Evolutionary conservation across 2,329 filamentous ascomycete genomes (phyloP), one percentile per base, ranked within the genome.

Genomic region (Cladophialophora immunda): DNA sequence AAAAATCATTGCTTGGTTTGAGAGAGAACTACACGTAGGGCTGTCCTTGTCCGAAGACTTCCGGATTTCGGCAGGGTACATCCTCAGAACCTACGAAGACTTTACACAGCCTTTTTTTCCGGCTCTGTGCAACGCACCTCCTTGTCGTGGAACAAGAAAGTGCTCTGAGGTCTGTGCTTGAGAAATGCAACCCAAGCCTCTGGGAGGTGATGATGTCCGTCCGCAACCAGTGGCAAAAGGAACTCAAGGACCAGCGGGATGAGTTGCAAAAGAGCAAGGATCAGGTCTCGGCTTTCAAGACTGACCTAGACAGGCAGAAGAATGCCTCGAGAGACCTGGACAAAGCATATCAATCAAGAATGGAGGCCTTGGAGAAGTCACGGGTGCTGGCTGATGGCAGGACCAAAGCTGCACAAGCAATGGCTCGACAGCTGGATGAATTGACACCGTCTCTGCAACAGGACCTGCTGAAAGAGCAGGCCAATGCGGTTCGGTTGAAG

Each of bases 1-100:
- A n/a, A 68, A 65, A 47, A 58, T 62, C 4, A 17, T 50, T 13
- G 61, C 56, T 11, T 64, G 65, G 65, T 53, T 58, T 30, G 62
- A 64, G 25, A 53, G 27, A 7, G 61, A 68, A 53, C 32, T 65
- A 13, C 50, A 25, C 19, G 25, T 29, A 19, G 62, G 61, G n/a
- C 7, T 9, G 4, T 57, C 62, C 22, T 38, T 64, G 15, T 67
- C 60, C 13, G 52, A 47, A 11, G 50, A 61, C 34, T 60, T 67
- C 17, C 34, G 29, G 11, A 22, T 32, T 5, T 25, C 34, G 11
- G 58, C 58, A 1, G 41, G 38, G 11, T 36, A 36, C 45, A 53
- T 68, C n/a, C 50, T 68, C 27, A 53, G 47, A 19, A 53, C 57
- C 15, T 45, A 65, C 11, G 32, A 34, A 8, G 61, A 29, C 41